A percentile compares a stretch with the other conserved stretches of the same genome.
Evolutionary conservation across 1,139 yeast species (phyloP).

Genomic region (Sugiyamaella paludigena): DNA sequence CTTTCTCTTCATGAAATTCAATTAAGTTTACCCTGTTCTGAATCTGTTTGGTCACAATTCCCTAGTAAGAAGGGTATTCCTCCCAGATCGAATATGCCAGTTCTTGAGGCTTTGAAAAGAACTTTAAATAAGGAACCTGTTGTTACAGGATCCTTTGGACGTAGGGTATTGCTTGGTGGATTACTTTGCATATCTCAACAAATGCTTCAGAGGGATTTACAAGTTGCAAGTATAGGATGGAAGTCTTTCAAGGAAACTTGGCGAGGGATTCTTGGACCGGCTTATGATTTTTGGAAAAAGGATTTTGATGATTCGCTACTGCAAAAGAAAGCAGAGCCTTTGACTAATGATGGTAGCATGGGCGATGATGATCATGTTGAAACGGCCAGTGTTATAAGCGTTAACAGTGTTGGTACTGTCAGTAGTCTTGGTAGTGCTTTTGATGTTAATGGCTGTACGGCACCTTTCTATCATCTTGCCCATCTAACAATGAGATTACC

Average conservation of each 20-base stretch:
- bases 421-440: conserved; percentile 2
- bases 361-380: conserved; percentile 2
- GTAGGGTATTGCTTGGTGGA: conserved; percentile 67
- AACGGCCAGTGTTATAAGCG: conserved; percentile 3
- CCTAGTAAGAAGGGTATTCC: conserved; percentile 35
- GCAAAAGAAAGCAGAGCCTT: conserved; percentile 3
- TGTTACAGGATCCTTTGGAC: conserved; percentile 54
- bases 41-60: conserved; percentile 64
- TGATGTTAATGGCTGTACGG: conserved; percentile 29
- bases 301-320: conserved; percentile 19
- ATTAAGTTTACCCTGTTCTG: conserved; percentile 74
- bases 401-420: neutral
- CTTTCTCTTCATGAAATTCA: conserved; percentile 70
- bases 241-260: conserved; percentile 45
- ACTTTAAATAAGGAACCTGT: conserved; percentile 54
- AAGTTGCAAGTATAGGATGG: conserved; percentile 48
- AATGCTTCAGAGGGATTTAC: conserved; percentile 71
- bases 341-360: neutral
- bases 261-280: conserved; percentile 62
- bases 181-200: conserved; percentile 66
- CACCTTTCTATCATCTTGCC: conserved; percentile 46
- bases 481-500: conserved; percentile 72
- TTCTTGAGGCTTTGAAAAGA: conserved; percentile 55
- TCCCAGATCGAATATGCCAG: conserved; percentile 27
- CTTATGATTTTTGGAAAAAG: conserved; percentile 57